Evolutionary conservation across 2,329 filamentous ascomycete genomes (phyloP).

Genomic region (Pseudocercospora fuligena): DNA sequence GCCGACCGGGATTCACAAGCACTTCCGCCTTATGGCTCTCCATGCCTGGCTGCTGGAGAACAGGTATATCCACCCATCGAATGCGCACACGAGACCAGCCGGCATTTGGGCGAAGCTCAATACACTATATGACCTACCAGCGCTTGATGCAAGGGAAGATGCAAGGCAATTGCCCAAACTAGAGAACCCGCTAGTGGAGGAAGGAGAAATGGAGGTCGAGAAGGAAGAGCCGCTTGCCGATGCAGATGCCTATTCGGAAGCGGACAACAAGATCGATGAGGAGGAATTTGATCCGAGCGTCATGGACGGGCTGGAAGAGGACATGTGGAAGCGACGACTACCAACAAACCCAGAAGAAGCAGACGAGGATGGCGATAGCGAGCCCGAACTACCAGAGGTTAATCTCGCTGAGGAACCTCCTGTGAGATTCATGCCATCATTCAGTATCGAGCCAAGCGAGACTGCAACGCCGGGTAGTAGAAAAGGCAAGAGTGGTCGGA

Average conservation of each 20-base stretch:
- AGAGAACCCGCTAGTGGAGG: conserved; percentile 41
- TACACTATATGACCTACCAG: conserved; percentile 81
- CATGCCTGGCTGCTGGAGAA: conserved; percentile 41
- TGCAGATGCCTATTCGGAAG: conserved; percentile 43
- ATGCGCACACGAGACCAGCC: conserved; percentile 78
- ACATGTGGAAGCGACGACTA: conserved; percentile 50
- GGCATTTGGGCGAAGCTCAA: conserved; percentile 90
- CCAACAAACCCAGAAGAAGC: conserved; percentile 12
- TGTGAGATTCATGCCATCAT: conserved; percentile 40
- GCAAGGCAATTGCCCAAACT: conserved; percentile 58
- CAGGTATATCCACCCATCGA: conserved; percentile 41
- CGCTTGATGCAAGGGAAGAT: conserved; percentile 81
- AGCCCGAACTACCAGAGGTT: conserved; percentile 37
- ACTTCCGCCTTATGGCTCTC: conserved; percentile 89
- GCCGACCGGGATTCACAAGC: conserved; percentile 94
- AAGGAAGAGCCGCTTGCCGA: conserved; percentile 48
- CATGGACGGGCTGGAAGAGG: conserved; percentile 44
- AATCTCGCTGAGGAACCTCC: conserved; percentile 40
- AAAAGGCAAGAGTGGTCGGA: conserved; percentile 23
- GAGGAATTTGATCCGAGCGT: conserved; percentile 51
- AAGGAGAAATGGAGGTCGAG: conserved; percentile 42
- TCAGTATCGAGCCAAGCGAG: conserved; percentile 38
- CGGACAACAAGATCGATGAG: conserved; percentile 43
- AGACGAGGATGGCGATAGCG: conserved; percentile 33
- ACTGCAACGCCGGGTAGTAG: conserved; percentile 28